phyloP scores from a whole-genome alignment of 768 basidiomycete species.

The Pisolithus albus region DNA sequence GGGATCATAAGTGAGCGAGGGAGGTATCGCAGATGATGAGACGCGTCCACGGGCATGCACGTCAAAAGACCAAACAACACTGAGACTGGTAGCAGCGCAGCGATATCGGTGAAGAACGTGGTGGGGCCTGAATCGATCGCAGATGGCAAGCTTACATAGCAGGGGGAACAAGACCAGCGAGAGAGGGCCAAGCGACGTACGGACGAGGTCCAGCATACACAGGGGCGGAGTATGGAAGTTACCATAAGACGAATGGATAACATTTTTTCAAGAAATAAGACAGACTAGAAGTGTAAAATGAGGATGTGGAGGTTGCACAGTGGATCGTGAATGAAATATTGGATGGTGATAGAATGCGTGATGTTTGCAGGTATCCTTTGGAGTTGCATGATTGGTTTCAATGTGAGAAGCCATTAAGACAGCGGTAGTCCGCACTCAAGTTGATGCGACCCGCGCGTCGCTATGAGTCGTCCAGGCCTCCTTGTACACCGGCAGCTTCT shows the following conservation, averaged over 20 bases:
- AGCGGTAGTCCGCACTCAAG: neutral
- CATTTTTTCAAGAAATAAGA: neutral
- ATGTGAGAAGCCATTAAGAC: neutral
- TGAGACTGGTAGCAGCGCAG: neutral
- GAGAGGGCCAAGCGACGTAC: neutral
- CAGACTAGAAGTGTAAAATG: neutral
- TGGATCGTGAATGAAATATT: slow-evolving; percentile 1
- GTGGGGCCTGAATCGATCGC: neutral
- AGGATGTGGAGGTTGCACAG: neutral
- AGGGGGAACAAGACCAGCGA: neutral
- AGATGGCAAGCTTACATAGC: neutral
- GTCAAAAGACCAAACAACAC: neutral
- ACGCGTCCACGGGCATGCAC: neutral
- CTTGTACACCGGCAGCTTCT: slow-evolving; percentile 11
- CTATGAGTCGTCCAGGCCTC: slow-evolving; percentile 1
- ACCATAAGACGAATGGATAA: neutral
- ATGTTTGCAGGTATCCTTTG: slow-evolving; percentile 6
- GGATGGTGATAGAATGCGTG: slow-evolving; percentile 6
- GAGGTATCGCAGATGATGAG: neutral
- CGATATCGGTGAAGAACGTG: neutral
- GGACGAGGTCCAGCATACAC: neutral
- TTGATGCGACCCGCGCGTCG: neutral
- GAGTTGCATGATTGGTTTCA: slow-evolving; percentile 5
- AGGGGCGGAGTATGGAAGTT: neutral
- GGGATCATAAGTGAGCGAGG: too few relatives aligned